phyloP scores from a whole-genome alignment of 768 basidiomycete genomes.

The Podaxis rugospora region DNA sequence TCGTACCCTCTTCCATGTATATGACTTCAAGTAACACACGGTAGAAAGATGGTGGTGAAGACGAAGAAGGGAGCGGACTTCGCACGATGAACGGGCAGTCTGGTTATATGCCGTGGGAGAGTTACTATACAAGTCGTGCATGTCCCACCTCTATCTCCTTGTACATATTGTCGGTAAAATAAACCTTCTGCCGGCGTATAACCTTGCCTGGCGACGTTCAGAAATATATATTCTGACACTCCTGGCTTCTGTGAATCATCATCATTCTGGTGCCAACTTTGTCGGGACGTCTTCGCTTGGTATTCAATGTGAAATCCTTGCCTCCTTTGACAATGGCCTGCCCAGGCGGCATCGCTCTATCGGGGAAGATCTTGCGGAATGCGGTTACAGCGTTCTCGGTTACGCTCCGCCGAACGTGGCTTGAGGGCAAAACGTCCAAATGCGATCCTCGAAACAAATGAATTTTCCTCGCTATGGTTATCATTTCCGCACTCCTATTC shows the following conservation, averaged over 20 bases:
- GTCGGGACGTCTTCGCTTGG: constrained; percentile 11
- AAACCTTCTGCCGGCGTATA: constrained; percentile 3
- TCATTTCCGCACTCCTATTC: constrained; percentile 22
- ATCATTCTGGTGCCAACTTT: constrained; percentile 3
- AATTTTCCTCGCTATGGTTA: constrained; percentile 26
- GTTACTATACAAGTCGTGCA: constrained; percentile 1
- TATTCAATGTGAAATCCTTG: constrained; percentile 28
- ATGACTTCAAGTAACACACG: constrained; percentile 1
- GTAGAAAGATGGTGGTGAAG: constrained; percentile 7
- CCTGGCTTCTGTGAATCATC: constrained; percentile 5
- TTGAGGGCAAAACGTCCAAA: constrained; percentile 28
- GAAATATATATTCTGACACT: background rate
- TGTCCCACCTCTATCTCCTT: constrained; percentile 11
- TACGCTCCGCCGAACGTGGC: constrained; percentile 28
- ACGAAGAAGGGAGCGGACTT: constrained; percentile 30
- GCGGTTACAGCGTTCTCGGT: constrained; percentile 18
- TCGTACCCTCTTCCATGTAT: constrained; percentile 77
- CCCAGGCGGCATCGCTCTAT: constrained; percentile 27
- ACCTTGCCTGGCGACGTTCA: background rate
- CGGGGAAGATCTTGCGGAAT: constrained; percentile 30
- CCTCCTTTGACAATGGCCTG: constrained; percentile 18
- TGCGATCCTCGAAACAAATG: constrained; percentile 22
- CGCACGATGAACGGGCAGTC: constrained; percentile 34
- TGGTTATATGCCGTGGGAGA: constrained; percentile 5
- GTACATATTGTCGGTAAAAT: constrained; percentile 8